These are phyloP conservation scores for Xylaria polymorpha DNA, from an alignment of 2,329 filamentous ascomycete genomes.

Conservation along the genomic window DNA sequence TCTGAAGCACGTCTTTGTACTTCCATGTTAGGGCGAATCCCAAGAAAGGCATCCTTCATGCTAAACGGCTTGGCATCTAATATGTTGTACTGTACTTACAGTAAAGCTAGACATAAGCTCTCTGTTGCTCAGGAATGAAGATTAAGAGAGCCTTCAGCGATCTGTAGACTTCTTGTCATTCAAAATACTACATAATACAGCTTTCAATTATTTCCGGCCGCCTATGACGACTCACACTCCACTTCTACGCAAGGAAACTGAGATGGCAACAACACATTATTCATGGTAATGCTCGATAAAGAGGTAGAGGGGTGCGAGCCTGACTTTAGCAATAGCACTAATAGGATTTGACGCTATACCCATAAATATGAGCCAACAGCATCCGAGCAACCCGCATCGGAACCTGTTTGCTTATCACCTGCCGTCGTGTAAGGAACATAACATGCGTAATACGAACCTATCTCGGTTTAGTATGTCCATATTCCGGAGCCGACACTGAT, in stretches of 20 bases:
- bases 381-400: background rate
- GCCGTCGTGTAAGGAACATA: background rate
- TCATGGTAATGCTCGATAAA: background rate
- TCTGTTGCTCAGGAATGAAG: background rate
- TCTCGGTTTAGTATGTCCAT: background rate
- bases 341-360: background rate
- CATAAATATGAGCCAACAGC: conserved; percentile 6
- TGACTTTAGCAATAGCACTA: conserved; percentile 11
- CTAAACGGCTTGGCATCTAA: conserved; percentile 1
- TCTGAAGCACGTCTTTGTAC: background rate
- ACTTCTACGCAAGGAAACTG: background rate
- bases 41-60: background rate
- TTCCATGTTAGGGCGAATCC: background rate
- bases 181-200: background rate
- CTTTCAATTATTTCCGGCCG: background rate
- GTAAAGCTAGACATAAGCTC: background rate
- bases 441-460: background rate
- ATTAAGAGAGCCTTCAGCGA: background rate
- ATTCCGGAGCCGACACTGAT: background rate
- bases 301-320: background rate
- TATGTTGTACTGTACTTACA: background rate
- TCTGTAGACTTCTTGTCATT: background rate
- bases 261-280: conserved; percentile 5
- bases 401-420: background rate
- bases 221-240: conserved; percentile 6